Evolutionary conservation across 192 early-diverging fungal species (phyloP), one percentile per base, ranked within the genome.

Genomic region (Borealophlyctis nickersoniae): DNA sequence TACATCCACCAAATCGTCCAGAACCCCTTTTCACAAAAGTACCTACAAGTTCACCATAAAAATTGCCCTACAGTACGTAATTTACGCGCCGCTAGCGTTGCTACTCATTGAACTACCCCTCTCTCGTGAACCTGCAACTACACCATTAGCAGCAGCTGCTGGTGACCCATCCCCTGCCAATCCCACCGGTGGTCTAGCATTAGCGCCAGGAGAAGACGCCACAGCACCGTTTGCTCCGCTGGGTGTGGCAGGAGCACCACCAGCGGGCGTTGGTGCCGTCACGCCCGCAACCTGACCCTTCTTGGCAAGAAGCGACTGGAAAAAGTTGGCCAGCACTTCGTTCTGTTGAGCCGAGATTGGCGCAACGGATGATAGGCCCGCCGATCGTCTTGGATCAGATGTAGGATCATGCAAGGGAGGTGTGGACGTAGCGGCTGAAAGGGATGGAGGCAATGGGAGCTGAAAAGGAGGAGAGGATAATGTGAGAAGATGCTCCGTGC

Each of bases 251-350:
- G 31, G 45, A 69, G 2, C 64, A 67, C 27, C 60, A 54, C 36
- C 64, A 65, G 56, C 56, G 35, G 53, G 53, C 19, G 58, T 54
- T 29, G 53, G 58, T 29, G 49, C 60, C 4, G 36, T 45, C 0
- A 63, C 56, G 62, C 29, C 58, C 33, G 22, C 58, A 26, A 59
- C 24, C 1, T 59, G 32, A 26, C 34, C 27, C 56, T 68, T 73
- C 52, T 73, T 66, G 33, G 51, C 52, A 33, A 73, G 36, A 16
- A 97, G 80, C 13, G 87, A 89, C 72, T 94, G 87, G 86, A 95
- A 97, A 67, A 95, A 97, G 66, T 89, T 89, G 23, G 89, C 87
- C 23, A 95, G 74, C 3, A 91, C 90, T 71, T 92, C 92, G 62
- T 87, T 89, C 62, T 90, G 79, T 45, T 45, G 39, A 4, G 79